phyloP scores from a whole-genome alignment of 164 flowering plant genomes.

The Nelumbo lutea region DNA sequence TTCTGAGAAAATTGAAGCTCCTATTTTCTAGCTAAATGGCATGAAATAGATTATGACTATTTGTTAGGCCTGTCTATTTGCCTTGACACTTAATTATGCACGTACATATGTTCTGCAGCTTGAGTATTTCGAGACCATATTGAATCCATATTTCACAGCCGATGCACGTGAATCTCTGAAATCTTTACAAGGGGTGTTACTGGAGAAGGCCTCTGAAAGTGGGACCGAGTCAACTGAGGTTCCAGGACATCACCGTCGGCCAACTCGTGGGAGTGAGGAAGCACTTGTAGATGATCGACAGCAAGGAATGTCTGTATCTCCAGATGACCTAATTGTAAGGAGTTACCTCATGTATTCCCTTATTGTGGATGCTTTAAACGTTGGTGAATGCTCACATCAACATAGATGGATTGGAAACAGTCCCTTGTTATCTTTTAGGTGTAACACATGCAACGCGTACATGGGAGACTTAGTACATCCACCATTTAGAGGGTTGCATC shows the following conservation, averaged over 20 bases:
- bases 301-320: slow-evolving; percentile 68
- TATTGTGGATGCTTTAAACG: too few species aligned
- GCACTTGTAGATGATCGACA: slow-evolving; percentile 70
- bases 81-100: neutral
- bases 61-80: neutral
- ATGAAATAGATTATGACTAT: neutral
- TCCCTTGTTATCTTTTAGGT: too few species aligned
- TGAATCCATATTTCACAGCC: slow-evolving; percentile 75
- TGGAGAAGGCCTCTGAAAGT: slow-evolving; percentile 88
- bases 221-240: slow-evolving; percentile 58
- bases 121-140: slow-evolving; percentile 88
- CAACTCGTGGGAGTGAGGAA: slow-evolving; percentile 95
- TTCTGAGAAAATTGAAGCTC: neutral
- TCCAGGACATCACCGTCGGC: slow-evolving; percentile 77
- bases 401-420: neutral
- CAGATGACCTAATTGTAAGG: slow-evolving; percentile 95
- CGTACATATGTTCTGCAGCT: slow-evolving; percentile 57
- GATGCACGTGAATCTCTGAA: slow-evolving; percentile 87
- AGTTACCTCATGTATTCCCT: neutral
- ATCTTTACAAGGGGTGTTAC: slow-evolving; percentile 69
- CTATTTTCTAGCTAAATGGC: neutral
- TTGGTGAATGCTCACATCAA: neutral
- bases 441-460: too few species aligned
- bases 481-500: too few species aligned
- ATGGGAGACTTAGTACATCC: too few species aligned